A percentile compares a stretch with the other conserved stretches of the same genome.
These are phyloP conservation scores for Aristolochia contorta DNA, from an alignment of 164 flowering plant genomes.

Conservation along the genomic window DNA sequence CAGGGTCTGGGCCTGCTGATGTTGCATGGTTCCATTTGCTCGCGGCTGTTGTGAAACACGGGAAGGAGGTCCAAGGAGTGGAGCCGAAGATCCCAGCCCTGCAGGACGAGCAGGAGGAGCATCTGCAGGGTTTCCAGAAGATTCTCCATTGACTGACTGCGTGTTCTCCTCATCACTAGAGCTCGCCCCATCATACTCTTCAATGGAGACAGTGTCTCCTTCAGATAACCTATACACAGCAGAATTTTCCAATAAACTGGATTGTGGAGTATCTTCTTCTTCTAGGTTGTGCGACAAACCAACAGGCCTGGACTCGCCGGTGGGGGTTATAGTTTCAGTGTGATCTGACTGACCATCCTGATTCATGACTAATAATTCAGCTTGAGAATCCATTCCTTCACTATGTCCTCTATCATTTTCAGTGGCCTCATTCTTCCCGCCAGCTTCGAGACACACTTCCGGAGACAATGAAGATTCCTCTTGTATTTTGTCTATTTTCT, in stretches of 20 bases:
- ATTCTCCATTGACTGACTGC: conserved; percentile 8
- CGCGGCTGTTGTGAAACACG: conserved; percentile 63
- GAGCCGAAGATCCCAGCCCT: conserved; percentile 91
- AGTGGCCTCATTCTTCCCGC: no score
- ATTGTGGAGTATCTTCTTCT: not conserved
- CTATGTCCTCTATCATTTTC: no score
- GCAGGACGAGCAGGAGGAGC: conserved; percentile 62
- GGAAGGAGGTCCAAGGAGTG: conserved; percentile 68
- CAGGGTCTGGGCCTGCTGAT: conserved; percentile 37
- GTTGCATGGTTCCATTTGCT: conserved; percentile 56
- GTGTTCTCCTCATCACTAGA: conserved; percentile 3
- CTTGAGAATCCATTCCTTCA: not conserved
- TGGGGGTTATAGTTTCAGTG: not conserved
- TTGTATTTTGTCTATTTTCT: not conserved
- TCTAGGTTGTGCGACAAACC: not conserved
- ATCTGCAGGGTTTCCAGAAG: conserved; percentile 21
- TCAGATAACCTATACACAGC: not conserved
- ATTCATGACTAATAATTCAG: conserved; percentile 8
- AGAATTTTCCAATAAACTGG: not conserved
- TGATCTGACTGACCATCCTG: conserved; percentile 7
- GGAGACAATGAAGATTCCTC: not conserved
- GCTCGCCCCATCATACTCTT: conserved; percentile 1
- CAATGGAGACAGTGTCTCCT: conserved; percentile 1
- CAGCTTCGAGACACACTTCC: no score
- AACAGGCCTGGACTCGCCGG: not conserved